Evolutionary conservation across 148 eudicot species (phyloP), one percentile per base, ranked within the genome.

Genomic region (Camellia sinensis): DNA sequence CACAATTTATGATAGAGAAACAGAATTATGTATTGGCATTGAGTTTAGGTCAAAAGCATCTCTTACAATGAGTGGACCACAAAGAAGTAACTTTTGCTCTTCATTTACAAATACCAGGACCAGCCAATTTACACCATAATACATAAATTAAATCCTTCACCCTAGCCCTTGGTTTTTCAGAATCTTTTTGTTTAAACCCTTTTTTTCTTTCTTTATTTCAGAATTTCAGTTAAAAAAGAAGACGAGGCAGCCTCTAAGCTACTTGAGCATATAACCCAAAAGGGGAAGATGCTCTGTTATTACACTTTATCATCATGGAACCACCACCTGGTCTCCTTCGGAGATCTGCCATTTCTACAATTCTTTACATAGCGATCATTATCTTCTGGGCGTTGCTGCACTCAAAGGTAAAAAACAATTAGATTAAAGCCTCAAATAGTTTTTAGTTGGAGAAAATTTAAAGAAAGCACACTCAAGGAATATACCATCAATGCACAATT

Each of bases 301-400:
- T 84, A 91, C 84, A 88, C 97, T 86, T 94, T 94, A 81, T 94
- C 98, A 53, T 94, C 98, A 83, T 94, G 98, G 82, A 94, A 92
- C 98, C 97, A 94, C 98, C 98, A 92, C 82, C 94, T 94, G 3
- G 98, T 92, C 80, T 94, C 98, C 87, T 94, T 92, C 0, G 98
- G 98, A 64, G 94, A 94, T 87, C 94, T 88, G 44, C 97, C 96
- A 63, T 92, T 92, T 83, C 88, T 85, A 80, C 98, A 94, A 67
- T 91, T 92, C 90, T 80, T 94, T 53, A 94, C 97, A 82, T 92
- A 92, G 59, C 94, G 94, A 73, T 91, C 98, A 78, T 94, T 91
- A 79, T 92, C 98, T 82, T 89, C 97, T 3, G 98, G 98, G 46
- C 87, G 88, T 87, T 94, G 92, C 98, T 94, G 97, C 89, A 89